Conservation (phyloP, 805 yeast genomes). For the Metschnikowia kofuensis region DNA sequence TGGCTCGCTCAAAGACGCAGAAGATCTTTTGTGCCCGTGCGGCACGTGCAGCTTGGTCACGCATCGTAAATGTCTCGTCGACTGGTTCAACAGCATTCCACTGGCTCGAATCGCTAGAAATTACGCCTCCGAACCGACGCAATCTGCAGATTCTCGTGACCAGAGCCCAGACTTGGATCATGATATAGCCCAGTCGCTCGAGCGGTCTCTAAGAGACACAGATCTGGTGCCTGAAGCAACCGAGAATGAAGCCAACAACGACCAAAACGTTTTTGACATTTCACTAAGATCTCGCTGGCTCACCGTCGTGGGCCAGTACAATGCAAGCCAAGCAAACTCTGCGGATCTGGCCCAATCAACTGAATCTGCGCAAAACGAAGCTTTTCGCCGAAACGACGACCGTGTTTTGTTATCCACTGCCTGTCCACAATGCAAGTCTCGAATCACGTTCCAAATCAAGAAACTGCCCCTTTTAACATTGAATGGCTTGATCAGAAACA, state of each 20-base stretch:
- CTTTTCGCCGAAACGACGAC: background rate
- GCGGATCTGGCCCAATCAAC: no score
- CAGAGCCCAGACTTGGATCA: no score
- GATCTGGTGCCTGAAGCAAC: no score
- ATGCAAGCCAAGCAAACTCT: no score
- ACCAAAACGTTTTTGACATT: background rate
- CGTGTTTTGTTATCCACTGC: constrained; percentile 21
- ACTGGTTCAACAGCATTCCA: constrained; percentile 40
- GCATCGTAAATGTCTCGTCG: constrained; percentile 39
- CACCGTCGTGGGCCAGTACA: no score
- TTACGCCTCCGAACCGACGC: background rate
- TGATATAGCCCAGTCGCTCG: no score
- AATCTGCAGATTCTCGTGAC: no score
- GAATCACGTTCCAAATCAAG: constrained; percentile 32
- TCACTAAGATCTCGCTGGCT: constrained; percentile 4
- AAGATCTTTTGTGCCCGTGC: constrained; percentile 37
- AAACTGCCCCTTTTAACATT: constrained; percentile 25
- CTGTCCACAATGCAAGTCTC: constrained; percentile 42
- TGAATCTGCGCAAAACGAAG: no score
- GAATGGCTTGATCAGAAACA: constrained; percentile 16
- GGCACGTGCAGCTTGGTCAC: constrained; percentile 34
- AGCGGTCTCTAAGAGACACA: no score
- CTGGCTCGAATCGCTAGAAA: constrained; percentile 13
- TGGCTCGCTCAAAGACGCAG: constrained; percentile 33
- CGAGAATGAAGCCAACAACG: background rate